Evolutionary conservation across 2,329 filamentous ascomycete genomes (phyloP).

Genomic region (Trichoderma arundinaceum): DNA sequence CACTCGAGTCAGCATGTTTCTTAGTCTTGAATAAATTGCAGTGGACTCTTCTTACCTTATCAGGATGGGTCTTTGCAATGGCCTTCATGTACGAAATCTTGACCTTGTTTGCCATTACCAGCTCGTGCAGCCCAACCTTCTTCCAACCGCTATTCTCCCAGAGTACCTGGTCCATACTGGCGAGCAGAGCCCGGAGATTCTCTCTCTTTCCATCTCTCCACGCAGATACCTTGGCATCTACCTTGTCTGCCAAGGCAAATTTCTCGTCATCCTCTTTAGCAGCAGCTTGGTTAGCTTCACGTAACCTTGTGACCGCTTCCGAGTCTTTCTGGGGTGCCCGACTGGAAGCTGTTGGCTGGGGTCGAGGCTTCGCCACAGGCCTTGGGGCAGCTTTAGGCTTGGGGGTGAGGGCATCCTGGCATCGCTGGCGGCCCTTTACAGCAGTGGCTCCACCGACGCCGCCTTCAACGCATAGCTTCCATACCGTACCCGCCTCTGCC

Average conservation of each 20-base stretch:
- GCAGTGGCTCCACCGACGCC: constrained; percentile 86
- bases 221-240: constrained; percentile 76
- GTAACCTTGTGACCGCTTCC: constrained; percentile 80
- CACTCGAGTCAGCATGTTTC: not conserved
- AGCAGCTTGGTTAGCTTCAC: constrained; percentile 83
- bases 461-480: constrained; percentile 81
- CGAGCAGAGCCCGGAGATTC: constrained; percentile 85
- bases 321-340: constrained; percentile 59
- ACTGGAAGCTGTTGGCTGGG: constrained; percentile 48
- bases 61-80: constrained; percentile 96
- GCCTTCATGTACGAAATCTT: constrained; percentile 99
- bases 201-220: constrained; percentile 95
- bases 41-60: constrained; percentile 73
- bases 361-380: constrained; percentile 53
- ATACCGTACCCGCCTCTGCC: constrained; percentile 79
- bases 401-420: constrained; percentile 81
- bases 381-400: constrained; percentile 60
- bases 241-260: constrained; percentile 83
- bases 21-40: too few relatives aligned
- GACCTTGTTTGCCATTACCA: constrained; percentile 91
- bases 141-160: constrained; percentile 97
- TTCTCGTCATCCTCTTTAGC: constrained; percentile 91
- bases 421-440: constrained; percentile 84
- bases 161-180: constrained; percentile 84
- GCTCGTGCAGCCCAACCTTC: constrained; percentile 90